Base-by-base conservation (phyloP, 2,329 filamentous ascomycete species). In the Samsoniella hepiali region DNA sequence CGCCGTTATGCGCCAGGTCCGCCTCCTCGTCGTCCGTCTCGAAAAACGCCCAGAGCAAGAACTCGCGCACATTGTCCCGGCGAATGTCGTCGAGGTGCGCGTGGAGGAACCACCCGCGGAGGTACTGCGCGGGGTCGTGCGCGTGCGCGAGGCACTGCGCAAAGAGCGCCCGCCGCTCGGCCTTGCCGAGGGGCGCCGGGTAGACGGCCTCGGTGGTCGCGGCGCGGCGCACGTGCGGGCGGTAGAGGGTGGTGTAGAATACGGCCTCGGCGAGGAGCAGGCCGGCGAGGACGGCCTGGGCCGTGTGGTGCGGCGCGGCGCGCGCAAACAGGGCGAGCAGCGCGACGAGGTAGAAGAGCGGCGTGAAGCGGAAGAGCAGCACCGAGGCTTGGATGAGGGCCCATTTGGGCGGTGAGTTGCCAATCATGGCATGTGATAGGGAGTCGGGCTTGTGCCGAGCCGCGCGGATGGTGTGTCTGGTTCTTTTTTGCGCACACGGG, bases 41-140 rank as follows among this genome's bases (percentile, higher is more conserved):
- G 64, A 88, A 84, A 69, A 91, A 86, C 1, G 84, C 87, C 89
- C 89, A 91, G 9, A 83, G 77, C 29, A 89, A 72, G 68, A 90
- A 91, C 65, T 89, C 85, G 67, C 80, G 81, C 59, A 91, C 74
- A 68, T 91, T 90, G n/a, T 90, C 87, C n/a, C 82, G 77, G 51
- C 81, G 79, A 62, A 91, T 85, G 40, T 88, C 85, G 22, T 77
- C 72, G 1, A 78, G 63, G 10, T 81, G 76, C 1, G 87, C 84
- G 38, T 83, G 84, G n/a, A 86, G 77, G 67, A 91, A 90, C 89
- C 89, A 91, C 65, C 80, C 78, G 56, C 76, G 78, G 49, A 91
- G 67, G 69, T 89, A 91, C 29, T 73, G 73, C 61, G 84, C 82
- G 0, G 79, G 76, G 65, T 86, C 81, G 1, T 82, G 76, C 4